Base-by-base conservation (phyloP, 129 eudicot species). In the Saposhnikovia divaricata region DNA sequence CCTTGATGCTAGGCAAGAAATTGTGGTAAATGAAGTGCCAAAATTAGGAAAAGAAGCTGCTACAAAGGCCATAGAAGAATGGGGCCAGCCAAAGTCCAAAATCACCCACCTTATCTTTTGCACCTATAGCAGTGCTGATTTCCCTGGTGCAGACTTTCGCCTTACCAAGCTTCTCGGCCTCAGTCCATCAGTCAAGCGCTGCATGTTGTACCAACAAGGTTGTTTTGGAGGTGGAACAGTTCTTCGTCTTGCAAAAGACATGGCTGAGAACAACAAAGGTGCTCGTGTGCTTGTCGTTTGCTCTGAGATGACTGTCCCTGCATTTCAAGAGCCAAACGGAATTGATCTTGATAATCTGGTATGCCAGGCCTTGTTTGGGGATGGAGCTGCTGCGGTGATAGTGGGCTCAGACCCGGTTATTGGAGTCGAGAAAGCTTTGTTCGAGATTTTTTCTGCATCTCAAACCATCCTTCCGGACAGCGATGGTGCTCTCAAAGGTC, bases 1-100 rank as follows among this genome's bases (percentile, higher is more conserved):
- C 0, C 85, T 87, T 6, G 90, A 87, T 37, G 86, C 87, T 40
- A 89, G 97, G 12, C 97, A 89, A 23, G 97, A 92, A 76, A 85
- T 92, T 10, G 92, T 89, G 75, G 97, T 92, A 1, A 89, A 86
- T 8, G 94, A 92, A 77, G 88, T 92, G 15, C 97, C 97, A 0
- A 85, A 87, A 73, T 87, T 87, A 0, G 91, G 85, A 9, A 85
- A 83, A 74, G 88, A 85, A 75, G 91, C 88, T 10, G 91, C 91
- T 53, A 74, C 63, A 14, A 84, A 75, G 82, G 87, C 90, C 15
- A 87, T 87, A 50, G 84, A 84, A 65, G 90, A 87, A 73, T 84
- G 90, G 90, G 88, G 86, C 0, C 86, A 87, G 75, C 85, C 87
- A 72, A 80, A 84, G 55, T 84, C 90, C 66, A 87, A 85, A 44